These are phyloP conservation scores for Russula earlei DNA, from an alignment of 768 basidiomycete genomes.

Conservation along the genomic window DNA sequence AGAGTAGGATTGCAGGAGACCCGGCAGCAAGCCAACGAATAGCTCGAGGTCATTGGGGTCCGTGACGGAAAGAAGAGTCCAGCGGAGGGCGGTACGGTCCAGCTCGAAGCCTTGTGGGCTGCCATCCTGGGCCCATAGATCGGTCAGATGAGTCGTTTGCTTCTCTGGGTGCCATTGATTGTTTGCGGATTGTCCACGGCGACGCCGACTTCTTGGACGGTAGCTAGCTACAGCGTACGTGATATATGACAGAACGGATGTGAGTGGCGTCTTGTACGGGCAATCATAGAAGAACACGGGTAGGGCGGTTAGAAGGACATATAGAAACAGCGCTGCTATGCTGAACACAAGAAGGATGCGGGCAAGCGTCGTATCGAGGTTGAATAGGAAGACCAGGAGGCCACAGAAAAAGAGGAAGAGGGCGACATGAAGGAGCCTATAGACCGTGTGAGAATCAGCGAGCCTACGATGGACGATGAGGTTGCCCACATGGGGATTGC, in stretches of 20 bases:
- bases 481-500: constrained; percentile 4
- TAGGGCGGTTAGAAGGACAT: constrained; percentile 2
- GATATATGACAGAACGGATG: constrained; percentile 5
- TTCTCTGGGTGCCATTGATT: background rate
- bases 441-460: background rate
- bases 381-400: constrained; percentile 8
- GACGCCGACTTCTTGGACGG: background rate
- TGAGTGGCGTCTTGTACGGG: constrained; percentile 12
- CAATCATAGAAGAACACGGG: constrained; percentile 12
- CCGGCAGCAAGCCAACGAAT: constrained; percentile 1
- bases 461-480: background rate
- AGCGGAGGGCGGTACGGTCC: constrained; percentile 12
- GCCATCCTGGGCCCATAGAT: background rate
- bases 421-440: constrained; percentile 10
- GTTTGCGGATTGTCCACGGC: background rate
- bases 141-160: background rate
- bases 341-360: background rate
- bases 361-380: background rate
- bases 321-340: background rate
- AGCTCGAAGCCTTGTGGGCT: constrained; percentile 1
- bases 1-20: constrained; percentile 3
- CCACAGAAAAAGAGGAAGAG: constrained; percentile 13
- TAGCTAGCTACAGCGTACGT: background rate
- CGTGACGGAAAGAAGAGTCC: constrained; percentile 7
- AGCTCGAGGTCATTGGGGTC: constrained; percentile 5